phyloP scores from a whole-genome alignment of 345 rosid genomes.

The Eucalyptus camaldulensis region DNA sequence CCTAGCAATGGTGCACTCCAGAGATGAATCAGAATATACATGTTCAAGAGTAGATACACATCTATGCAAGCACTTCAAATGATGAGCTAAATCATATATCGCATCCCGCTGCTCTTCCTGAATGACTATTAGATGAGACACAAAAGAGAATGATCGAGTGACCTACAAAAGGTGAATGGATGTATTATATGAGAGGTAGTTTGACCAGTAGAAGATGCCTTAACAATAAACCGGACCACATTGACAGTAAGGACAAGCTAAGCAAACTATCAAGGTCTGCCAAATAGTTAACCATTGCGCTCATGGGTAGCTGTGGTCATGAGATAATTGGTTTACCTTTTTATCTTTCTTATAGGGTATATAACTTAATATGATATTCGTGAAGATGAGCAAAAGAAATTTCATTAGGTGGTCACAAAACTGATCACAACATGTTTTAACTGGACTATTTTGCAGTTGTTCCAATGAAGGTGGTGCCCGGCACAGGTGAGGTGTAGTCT shows the following conservation, averaged over 20 bases:
- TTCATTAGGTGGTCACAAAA: not conserved
- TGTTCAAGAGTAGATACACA: conserved; percentile 23
- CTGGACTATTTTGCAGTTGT: not conserved
- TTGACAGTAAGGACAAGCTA: not conserved
- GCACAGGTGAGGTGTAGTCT: not conserved
- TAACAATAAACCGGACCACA: not conserved
- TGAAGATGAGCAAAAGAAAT: not conserved
- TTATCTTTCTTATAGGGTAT: not conserved
- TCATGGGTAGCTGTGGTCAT: not conserved
- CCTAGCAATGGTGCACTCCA: conserved; percentile 27
- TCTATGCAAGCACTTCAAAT: conserved; percentile 29
- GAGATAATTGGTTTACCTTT: not conserved
- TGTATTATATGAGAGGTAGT: not conserved
- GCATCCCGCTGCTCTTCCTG: conserved; percentile 67
- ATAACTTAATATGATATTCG: not conserved
- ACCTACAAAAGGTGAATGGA: conserved; percentile 30
- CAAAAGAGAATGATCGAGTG: conserved; percentile 55
- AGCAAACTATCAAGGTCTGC: not conserved
- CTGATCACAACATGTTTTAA: not conserved
- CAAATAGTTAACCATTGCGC: not conserved
- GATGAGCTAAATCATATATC: conserved; percentile 43
- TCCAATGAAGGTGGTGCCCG: not conserved
- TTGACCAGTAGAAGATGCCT: not conserved
- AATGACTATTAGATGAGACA: conserved; percentile 64
- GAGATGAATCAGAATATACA: conserved; percentile 15